These are phyloP conservation scores for Rhizopus arrhizus DNA, from an alignment of 371 early-diverging fungal species.

Conservation along the genomic window DNA sequence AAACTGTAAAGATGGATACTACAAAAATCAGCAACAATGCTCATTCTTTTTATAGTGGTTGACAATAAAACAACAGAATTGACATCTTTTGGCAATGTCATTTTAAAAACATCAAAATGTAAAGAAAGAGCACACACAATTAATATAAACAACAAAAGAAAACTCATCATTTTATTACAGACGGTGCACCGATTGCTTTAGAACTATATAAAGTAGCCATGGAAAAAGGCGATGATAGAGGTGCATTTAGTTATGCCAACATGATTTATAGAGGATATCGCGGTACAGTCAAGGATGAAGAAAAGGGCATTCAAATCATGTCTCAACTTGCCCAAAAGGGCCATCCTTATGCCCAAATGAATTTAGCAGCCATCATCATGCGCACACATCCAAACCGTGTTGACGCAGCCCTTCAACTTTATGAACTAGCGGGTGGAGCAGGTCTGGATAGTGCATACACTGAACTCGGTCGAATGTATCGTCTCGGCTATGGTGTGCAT, in stretches of 20 bases:
- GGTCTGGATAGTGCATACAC: conserved; percentile 41
- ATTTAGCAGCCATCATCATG: conserved; percentile 50
- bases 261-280: conserved; percentile 47
- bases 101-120: conserved; percentile 31
- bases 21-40: not conserved
- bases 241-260: conserved; percentile 53
- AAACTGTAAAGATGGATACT: conserved; percentile 17
- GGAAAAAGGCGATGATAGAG: conserved; percentile 50
- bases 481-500: conserved; percentile 48
- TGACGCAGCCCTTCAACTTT: conserved; percentile 40
- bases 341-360: conserved; percentile 55
- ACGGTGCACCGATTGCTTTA: conserved; percentile 39
- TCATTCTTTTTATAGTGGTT: conserved; percentile 18
- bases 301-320: conserved; percentile 36
- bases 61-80: conserved; percentile 21
- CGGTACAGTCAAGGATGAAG: conserved; percentile 41
- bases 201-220: conserved; percentile 44
- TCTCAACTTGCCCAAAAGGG: conserved; percentile 50
- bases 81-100: conserved; percentile 27
- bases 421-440: conserved; percentile 44
- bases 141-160: not conserved
- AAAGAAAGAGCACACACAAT: conserved; percentile 2
- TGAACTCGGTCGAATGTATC: conserved; percentile 53
- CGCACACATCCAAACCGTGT: conserved; percentile 40
- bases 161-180: conserved; percentile 2